phyloP scores from a whole-genome alignment of 139 green algal species.

The Edaphochlamys debaryana region DNA sequence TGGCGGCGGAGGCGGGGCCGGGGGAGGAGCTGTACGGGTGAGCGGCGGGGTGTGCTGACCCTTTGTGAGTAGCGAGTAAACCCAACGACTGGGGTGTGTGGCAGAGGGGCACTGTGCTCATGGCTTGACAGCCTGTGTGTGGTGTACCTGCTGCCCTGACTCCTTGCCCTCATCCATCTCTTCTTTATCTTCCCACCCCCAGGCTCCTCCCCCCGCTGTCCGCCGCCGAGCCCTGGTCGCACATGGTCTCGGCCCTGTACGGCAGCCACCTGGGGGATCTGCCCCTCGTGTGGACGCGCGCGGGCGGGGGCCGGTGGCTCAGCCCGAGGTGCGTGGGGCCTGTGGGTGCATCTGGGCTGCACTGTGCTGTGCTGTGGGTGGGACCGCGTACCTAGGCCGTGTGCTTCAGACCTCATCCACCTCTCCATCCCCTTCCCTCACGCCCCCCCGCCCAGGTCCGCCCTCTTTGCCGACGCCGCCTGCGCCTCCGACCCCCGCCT shows the following conservation, averaged over 20 bases:
- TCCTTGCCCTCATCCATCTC: neutral
- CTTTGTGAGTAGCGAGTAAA: too few species aligned
- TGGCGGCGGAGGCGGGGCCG: conserved; percentile 57
- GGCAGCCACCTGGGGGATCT: conserved; percentile 1
- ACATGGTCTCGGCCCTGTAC: conserved; percentile 48
- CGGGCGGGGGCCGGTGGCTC: conserved; percentile 45
- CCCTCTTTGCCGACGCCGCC: conserved; percentile 48
- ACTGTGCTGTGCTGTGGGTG: too few species aligned
- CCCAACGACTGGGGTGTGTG: too few species aligned
- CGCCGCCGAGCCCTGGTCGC: conserved; percentile 42
- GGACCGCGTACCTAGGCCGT: too few species aligned
- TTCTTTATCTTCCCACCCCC: neutral
- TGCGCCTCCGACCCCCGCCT: conserved; percentile 14
- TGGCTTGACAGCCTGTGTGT: too few species aligned
- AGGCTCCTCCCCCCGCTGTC: conserved; percentile 43
- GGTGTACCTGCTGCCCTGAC: too few species aligned
- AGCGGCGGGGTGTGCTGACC: too few species aligned
- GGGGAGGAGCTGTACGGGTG: conserved; percentile 51
- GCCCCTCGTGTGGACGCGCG: conserved; percentile 48
- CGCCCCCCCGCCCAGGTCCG: neutral
- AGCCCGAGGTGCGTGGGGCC: conserved; percentile 15
- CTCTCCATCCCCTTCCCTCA: too few species aligned
- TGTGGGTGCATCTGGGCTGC: too few species aligned
- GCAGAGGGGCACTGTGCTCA: too few species aligned
- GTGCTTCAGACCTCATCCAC: too few species aligned